These are phyloP conservation scores for Syzygium syzygioides DNA, from an alignment of 441 rosid species.

Conservation along the genomic window DNA sequence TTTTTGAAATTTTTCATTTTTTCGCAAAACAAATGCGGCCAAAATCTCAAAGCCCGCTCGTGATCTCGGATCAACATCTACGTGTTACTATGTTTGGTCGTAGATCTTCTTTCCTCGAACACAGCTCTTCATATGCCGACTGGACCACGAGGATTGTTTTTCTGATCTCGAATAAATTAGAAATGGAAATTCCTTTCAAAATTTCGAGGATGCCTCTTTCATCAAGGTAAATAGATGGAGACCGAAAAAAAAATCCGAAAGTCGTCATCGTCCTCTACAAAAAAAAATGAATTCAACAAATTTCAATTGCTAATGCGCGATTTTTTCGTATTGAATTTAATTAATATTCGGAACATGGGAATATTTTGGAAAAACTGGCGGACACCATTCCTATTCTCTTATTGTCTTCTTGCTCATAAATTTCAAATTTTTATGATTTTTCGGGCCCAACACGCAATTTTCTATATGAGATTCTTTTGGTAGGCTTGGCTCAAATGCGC, in stretches of 20 bases:
- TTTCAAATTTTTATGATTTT: not conserved
- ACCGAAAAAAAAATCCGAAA: not conserved
- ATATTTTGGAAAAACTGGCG: not conserved
- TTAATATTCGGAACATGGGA: not conserved
- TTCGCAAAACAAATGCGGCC: too few relatives aligned
- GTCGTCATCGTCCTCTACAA: not conserved
- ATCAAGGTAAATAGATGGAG: not conserved
- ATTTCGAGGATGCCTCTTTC: not conserved
- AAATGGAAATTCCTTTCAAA: not conserved
- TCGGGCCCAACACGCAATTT: not conserved
- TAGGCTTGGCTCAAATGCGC: not conserved
- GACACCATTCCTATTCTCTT: not conserved
- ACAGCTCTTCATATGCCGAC: too few relatives aligned
- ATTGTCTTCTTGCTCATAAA: not conserved
- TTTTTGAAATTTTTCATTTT: too few relatives aligned
- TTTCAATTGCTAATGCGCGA: rapidly evolving
- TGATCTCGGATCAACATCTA: too few relatives aligned
- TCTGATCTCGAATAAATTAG: rapidly evolving
- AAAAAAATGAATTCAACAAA: not conserved
- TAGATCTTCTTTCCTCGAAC: not conserved
- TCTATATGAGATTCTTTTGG: not conserved
- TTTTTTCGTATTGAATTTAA: not conserved
- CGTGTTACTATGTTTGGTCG: too few relatives aligned
- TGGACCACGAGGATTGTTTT: not conserved
- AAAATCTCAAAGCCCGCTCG: too few relatives aligned